phyloP scores from a whole-genome alignment of 495 filamentous ascomycete species.

The Acidomyces sp. region DNA sequence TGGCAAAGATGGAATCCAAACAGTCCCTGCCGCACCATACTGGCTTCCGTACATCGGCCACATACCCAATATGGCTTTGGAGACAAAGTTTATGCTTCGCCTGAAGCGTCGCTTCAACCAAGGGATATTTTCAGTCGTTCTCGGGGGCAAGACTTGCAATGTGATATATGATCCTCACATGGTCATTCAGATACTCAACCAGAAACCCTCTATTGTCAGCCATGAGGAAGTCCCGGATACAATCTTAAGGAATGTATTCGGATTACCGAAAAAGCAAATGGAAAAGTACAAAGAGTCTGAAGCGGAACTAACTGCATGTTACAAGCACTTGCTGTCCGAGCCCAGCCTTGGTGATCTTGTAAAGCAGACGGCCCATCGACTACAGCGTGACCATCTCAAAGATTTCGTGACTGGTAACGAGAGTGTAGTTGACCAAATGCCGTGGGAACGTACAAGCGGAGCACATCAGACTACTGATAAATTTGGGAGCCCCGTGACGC shows the following conservation, averaged over 20 bases:
- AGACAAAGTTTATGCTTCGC: constrained; percentile 34
- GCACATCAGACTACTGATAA: constrained; percentile 21
- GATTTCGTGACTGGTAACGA: constrained; percentile 45
- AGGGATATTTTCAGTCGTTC: constrained; percentile 40
- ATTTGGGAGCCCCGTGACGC: constrained; percentile 29
- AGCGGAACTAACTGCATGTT: constrained; percentile 30
- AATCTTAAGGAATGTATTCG: constrained; percentile 40
- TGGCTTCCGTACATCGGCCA: constrained; percentile 49
- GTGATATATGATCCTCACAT: constrained; percentile 40
- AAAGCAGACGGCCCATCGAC: constrained; percentile 22
- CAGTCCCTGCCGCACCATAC: constrained; percentile 8
- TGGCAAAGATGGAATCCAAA: not conserved
- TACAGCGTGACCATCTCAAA: constrained; percentile 34
- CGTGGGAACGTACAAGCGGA: constrained; percentile 44
- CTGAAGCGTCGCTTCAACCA: constrained; percentile 29
- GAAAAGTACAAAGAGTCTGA: constrained; percentile 24
- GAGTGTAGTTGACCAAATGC: constrained; percentile 47
- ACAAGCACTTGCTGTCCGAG: constrained; percentile 34
- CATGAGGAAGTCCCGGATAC: constrained; percentile 29
- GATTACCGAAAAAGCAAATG: constrained; percentile 28
- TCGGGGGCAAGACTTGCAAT: constrained; percentile 38
- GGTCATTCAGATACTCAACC: constrained; percentile 33
- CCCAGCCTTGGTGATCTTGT: constrained; percentile 33
- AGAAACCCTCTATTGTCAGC: constrained; percentile 24
- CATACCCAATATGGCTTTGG: constrained; percentile 34